Conservation (phyloP, 2,329 filamentous ascomycete species). For the Fusarium algeriense region DNA sequence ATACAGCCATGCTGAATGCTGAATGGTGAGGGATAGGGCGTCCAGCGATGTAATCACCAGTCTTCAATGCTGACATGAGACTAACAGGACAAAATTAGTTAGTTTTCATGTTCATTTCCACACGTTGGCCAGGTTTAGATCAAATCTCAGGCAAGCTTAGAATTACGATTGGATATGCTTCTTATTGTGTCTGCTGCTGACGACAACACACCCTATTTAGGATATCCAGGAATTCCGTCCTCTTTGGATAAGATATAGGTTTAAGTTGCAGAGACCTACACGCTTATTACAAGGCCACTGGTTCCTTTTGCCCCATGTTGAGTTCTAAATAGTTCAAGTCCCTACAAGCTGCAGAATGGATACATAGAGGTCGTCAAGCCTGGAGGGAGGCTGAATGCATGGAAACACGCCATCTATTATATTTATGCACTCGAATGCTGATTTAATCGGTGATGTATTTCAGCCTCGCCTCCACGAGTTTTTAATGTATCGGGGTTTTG, state of each 20-base stretch:
- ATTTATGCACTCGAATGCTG: too few species aligned
- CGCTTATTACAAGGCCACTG: too few species aligned
- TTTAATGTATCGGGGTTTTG: background rate
- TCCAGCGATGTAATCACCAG: background rate
- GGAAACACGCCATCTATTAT: background rate
- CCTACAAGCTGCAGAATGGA: slow-evolving; percentile 16
- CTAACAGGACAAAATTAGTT: background rate
- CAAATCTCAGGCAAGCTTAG: background rate
- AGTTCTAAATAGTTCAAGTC: background rate
- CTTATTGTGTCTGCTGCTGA: background rate
- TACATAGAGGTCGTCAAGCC: slow-evolving; percentile 10
- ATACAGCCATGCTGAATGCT: background rate
- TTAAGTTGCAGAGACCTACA: background rate
- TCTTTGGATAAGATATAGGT: background rate
- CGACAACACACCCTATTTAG: background rate
- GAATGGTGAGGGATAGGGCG: background rate
- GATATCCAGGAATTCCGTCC: background rate
- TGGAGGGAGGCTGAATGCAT: background rate
- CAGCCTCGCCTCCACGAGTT: background rate
- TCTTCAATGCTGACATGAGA: background rate
- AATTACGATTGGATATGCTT: background rate
- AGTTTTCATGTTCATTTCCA: background rate
- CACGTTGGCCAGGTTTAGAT: background rate
- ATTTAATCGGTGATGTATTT: background rate
- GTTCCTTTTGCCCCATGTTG: background rate